phyloP scores from a whole-genome alignment of 257 asterid species.

The Solanum chilense region DNA sequence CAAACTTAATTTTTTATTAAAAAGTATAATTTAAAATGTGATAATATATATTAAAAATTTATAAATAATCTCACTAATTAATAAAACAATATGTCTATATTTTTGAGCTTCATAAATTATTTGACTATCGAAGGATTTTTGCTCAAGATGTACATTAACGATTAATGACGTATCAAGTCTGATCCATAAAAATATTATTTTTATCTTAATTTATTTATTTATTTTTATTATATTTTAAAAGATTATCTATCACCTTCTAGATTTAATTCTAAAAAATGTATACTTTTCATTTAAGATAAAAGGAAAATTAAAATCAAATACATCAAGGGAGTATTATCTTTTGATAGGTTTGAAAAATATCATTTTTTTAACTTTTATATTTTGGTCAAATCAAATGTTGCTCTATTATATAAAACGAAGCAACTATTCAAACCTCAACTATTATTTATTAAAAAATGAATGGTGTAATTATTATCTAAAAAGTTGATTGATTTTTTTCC shows the following conservation, averaged over 20 bases:
- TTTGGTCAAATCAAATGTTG: neutral
- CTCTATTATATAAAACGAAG: neutral
- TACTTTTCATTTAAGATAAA: too few relatives aligned
- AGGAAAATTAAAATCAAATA: neutral
- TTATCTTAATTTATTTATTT: too few relatives aligned
- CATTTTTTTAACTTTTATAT: neutral
- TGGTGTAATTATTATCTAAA: neutral
- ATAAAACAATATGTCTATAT: too few relatives aligned
- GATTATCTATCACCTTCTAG: too few relatives aligned
- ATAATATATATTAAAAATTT: neutral
- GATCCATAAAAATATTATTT: too few relatives aligned
- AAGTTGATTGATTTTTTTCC: too few relatives aligned
- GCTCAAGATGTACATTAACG: rapidly evolving
- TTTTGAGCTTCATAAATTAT: too few relatives aligned
- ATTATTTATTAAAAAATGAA: neutral
- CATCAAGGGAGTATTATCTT: neutral
- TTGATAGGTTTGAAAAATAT: neutral
- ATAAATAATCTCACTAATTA: neutral
- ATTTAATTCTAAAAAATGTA: too few relatives aligned
- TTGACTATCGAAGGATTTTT: rapidly evolving
- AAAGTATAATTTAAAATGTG: neutral
- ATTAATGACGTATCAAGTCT: too few relatives aligned
- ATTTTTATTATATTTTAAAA: too few relatives aligned
- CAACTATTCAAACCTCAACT: neutral
- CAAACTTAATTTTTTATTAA: neutral